phyloP scores from a whole-genome alignment of 306 rosid species.

The Glycine tomentella region DNA sequence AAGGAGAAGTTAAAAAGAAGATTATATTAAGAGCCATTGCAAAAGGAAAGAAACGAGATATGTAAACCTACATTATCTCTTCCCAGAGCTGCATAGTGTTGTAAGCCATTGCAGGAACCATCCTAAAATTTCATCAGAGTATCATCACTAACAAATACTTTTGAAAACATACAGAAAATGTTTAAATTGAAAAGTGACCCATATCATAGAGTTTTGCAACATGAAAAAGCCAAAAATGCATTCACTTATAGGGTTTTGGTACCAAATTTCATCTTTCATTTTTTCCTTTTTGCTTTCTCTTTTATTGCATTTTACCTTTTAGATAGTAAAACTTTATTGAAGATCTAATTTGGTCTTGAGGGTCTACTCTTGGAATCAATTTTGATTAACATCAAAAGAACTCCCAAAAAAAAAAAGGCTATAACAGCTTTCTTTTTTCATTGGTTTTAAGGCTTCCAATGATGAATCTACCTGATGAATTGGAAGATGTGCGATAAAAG shows the following conservation, averaged over 20 bases:
- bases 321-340: slow-evolving; percentile 10
- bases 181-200: slow-evolving; percentile 7
- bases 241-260: neutral
- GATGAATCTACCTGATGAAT: slow-evolving; percentile 76
- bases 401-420: slow-evolving; percentile 13
- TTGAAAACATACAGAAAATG: neutral
- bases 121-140: slow-evolving; percentile 61
- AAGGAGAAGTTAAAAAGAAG: neutral
- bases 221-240: neutral
- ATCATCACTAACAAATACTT: slow-evolving; percentile 32
- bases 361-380: neutral
- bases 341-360: neutral
- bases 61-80: slow-evolving; percentile 70
- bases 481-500: slow-evolving; percentile 77
- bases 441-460: slow-evolving; percentile 19
- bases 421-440: neutral
- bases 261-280: slow-evolving; percentile 30
- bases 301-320: slow-evolving; percentile 9
- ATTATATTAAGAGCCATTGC: slow-evolving; percentile 4
- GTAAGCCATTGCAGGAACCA: slow-evolving; percentile 95
- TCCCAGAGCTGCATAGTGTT: slow-evolving; percentile 92
- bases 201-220: neutral
- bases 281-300: slow-evolving; percentile 2
- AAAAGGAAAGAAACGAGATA: slow-evolving; percentile 25
- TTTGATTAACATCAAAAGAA: slow-evolving; percentile 11